Evolutionary conservation across 1,139 yeast genomes (phyloP), one percentile per base, ranked within the genome.

Genomic region (Protomyces lactucae-debilis): DNA sequence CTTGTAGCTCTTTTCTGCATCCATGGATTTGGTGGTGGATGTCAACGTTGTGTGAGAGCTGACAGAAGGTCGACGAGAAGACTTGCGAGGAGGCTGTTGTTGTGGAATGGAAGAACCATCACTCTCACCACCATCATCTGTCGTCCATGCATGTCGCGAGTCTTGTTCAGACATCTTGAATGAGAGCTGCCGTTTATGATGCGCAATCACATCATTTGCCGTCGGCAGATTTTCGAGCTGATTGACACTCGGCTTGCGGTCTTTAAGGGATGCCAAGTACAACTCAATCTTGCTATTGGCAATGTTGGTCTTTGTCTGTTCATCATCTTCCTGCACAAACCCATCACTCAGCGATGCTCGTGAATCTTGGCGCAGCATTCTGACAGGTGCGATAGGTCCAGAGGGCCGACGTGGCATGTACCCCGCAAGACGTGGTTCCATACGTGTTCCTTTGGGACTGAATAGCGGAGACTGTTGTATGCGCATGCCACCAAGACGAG

Each of bases 211-310:
- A 18, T 46, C 45, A 53, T 18, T 18, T 6, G 60, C 52, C 2
- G 54, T n/a, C 6, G 28, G 43, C 43, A 37, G 16, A 4, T 32
- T 32, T n/a, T 43, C 48, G 12, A 43, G 48, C 23, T 43, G 21
- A 21, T 16, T n/a, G 48, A 43, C 48, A n/a, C 32, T 28, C 9
- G 35, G 36, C 35, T 51, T 46, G 25, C 45, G 28, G 14, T 46
- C 55, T 9, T 51, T 55, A 9, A 59, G 53, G 4, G 63, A 52
- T 14, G 53, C 63, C 18, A 59, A 45, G 23, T 52, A 59, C 18
- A 39, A 40, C 14, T 59, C 63, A 35, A 59, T 59, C 36, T 59
- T 52, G 57, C 54, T 55, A 40, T 40, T 59, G 39, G 57, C 57
- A 39, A 59, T 59, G 28, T 36, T 10, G 21, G 43, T 51, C 52